Evolutionary conservation across 2,329 filamentous ascomycete genomes (phyloP), one percentile per base, ranked within the genome.

Genomic region (Sclerotinia nivalis): DNA sequence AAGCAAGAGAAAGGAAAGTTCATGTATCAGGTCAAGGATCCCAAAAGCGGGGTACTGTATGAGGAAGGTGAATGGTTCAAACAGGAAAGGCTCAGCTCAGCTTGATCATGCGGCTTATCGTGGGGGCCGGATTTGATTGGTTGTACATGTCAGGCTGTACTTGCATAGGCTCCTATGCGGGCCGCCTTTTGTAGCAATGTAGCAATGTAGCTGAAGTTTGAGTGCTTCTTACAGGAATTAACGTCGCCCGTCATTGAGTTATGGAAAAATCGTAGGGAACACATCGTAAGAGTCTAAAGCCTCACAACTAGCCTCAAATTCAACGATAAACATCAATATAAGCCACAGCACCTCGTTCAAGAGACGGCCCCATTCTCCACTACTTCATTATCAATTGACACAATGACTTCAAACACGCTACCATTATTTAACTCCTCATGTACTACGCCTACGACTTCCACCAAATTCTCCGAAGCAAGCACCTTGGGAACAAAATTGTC

Each of bases 61-160:
- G 65, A 71, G 20, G 52, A 52, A 28, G 70, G 71, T 9, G 66
- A 68, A 54, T 71, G 68, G 71, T 49, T 72, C 28, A 68, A 56
- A 40, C 54, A 68, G 43, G 66, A 60, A 49, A 50, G n/a, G 66
- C 55, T 68, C 15, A 43, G 13, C 34, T n/a, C 52, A 28, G 43
- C 18, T 55, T 66, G 40, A 66, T 52, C 22, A 40, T 40, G 62
- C 47, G 22, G 49, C 20, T 52, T 20, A 25, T 66, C 6, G 20
- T 54, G 31, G 62, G 25, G 25, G 15, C 2, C 20, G 15, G n/a
- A 22, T 31, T 61, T 25, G 5, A 47, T 60, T 60, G 58, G 40
- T 47, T 1, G 37, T 28, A 60, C 40, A 28, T 22, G n/a, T 28
- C n/a, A 47, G 59, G 59, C 59, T 61, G 25, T 61, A 34, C 4